These are phyloP conservation scores for Mortierella polycephala DNA, from an alignment of 371 early-diverging fungal species.

Conservation along the genomic window DNA sequence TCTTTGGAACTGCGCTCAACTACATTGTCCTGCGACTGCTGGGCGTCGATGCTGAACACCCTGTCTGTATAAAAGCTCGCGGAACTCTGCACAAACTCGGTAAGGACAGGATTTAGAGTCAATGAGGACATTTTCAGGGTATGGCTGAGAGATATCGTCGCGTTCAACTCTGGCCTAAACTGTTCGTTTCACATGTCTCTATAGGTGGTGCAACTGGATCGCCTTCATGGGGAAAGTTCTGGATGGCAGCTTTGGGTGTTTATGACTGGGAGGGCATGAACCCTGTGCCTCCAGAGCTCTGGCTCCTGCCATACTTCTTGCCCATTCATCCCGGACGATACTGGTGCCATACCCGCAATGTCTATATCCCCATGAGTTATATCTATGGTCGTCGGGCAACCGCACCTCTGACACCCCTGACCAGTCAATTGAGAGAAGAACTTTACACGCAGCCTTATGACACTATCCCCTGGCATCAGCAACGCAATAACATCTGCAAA, in stretches of 20 bases:
- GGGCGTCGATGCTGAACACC: slow-evolving; percentile 89
- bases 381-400: slow-evolving; percentile 80
- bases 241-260: slow-evolving; percentile 88
- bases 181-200: neutral
- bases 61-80: slow-evolving; percentile 88
- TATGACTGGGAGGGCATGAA: slow-evolving; percentile 97
- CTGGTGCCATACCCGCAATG: slow-evolving; percentile 93
- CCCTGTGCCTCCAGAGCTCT: slow-evolving; percentile 95
- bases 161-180: neutral
- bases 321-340: slow-evolving; percentile 92
- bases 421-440: slow-evolving; percentile 83
- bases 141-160: neutral
- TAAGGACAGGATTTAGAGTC: slow-evolving; percentile 23
- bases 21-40: slow-evolving; percentile 92
- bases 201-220: slow-evolving; percentile 84
- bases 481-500: slow-evolving; percentile 83
- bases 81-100: slow-evolving; percentile 84
- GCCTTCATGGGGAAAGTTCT: slow-evolving; percentile 98
- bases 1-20: slow-evolving; percentile 95
- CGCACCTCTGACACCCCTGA: slow-evolving; percentile 73
- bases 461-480: slow-evolving; percentile 82
- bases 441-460: slow-evolving; percentile 88
- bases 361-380: slow-evolving; percentile 96
- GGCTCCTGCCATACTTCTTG: slow-evolving; percentile 86
- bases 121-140: neutral